These are phyloP conservation scores for Fusarium pseudograminearum DNA, from an alignment of 2,329 filamentous ascomycete genomes.

Conservation along the genomic window DNA sequence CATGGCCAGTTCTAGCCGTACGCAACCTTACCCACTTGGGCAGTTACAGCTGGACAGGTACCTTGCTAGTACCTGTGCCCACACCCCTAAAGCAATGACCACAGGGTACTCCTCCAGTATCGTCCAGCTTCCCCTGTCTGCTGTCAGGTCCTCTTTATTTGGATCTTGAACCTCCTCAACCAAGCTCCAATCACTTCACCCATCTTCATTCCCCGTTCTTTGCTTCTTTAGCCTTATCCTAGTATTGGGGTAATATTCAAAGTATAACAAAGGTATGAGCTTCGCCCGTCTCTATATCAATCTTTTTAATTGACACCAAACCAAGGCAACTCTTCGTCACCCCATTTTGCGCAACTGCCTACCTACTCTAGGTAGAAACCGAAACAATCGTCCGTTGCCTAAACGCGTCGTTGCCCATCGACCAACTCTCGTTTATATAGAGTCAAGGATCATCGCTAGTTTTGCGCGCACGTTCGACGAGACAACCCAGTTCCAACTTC, in stretches of 20 bases:
- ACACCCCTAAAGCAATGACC: background rate
- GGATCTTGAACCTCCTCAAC: conserved; percentile 22
- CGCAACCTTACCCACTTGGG: conserved; percentile 1
- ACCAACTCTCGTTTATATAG: conserved; percentile 6
- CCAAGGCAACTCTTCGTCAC: background rate
- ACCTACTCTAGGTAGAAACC: background rate
- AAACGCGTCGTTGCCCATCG: conserved; percentile 1
- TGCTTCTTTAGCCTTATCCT: background rate
- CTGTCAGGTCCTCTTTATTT: conserved; percentile 29
- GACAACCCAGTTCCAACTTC: background rate
- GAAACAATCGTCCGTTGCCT: conserved; percentile 31
- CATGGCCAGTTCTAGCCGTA: background rate
- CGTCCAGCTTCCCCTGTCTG: conserved; percentile 8
- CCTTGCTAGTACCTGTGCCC: background rate
- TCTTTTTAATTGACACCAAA: background rate
- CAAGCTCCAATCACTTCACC: conserved; percentile 29
- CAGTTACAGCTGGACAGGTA: conserved; percentile 4
- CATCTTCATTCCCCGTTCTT: conserved; percentile 12
- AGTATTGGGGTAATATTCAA: background rate
- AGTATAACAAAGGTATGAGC: background rate
- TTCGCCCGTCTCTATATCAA: background rate
- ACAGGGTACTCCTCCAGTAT: background rate
- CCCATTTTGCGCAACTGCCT: conserved; percentile 21
- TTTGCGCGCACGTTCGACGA: background rate
- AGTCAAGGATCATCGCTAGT: background rate